These are phyloP conservation scores for Trametes gibbosa DNA, from an alignment of 768 basidiomycete genomes.

Conservation along the genomic window DNA sequence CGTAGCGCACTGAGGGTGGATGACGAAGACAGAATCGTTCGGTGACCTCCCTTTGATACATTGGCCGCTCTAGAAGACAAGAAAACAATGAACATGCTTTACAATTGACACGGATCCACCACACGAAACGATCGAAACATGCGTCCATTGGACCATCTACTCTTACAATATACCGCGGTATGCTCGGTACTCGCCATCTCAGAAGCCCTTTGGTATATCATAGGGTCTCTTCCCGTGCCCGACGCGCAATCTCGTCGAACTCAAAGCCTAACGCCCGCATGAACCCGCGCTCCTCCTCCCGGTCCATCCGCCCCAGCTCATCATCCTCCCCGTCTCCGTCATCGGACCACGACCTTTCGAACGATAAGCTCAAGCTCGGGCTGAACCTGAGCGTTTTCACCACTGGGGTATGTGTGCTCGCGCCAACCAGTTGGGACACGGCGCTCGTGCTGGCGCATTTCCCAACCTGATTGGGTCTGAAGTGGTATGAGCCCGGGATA, in stretches of 20 bases:
- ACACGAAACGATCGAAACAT: no score
- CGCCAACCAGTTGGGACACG: constrained; percentile 4
- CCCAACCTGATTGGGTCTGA: background rate
- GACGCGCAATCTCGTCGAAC: constrained; percentile 21
- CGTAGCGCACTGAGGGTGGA: no score
- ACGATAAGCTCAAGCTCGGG: constrained; percentile 9
- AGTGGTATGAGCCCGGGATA: background rate
- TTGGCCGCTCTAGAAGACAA: no score
- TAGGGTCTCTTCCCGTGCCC: constrained; percentile 7
- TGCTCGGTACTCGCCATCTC: background rate
- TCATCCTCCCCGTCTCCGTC: constrained; percentile 3
- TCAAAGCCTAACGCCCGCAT: constrained; percentile 25
- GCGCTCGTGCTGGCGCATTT: constrained; percentile 4
- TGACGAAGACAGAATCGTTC: background rate
- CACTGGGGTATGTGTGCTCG: constrained; percentile 2
- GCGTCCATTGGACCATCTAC: no score
- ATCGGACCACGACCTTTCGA: constrained; percentile 13
- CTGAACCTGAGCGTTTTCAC: constrained; percentile 17
- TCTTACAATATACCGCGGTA: no score
- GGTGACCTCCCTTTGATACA: no score
- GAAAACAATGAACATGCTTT: no score
- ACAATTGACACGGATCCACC: no score
- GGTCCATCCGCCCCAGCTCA: constrained; percentile 6
- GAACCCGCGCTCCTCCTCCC: constrained; percentile 25
- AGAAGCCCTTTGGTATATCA: background rate